Evolutionary conservation across 371 early-diverging fungal genomes (phyloP), one percentile per base, ranked within the genome.

Genomic region (Mortierella sp.): DNA sequence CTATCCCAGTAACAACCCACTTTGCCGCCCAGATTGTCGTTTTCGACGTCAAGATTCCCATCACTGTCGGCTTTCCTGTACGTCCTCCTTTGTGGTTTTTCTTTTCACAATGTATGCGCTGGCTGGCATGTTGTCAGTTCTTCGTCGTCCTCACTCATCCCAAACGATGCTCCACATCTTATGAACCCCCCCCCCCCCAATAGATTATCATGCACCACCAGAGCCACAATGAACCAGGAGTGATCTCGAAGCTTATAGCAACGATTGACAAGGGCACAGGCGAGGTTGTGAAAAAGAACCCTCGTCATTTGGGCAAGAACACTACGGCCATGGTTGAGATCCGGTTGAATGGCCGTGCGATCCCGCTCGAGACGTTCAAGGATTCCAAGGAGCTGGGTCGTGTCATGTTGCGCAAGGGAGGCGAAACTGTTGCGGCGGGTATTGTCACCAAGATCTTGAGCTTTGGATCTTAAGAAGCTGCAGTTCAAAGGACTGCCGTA

Each of bases 371-470:
- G 82, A 89, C 94, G 6, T 97, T 95, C 82, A 92, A 93, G 73
- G 94, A 94, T 26, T 94, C 92, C 48, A 96, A 97, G 87, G 96
- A 97, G 31, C 87, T 98, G 54, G 98, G 98, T 1, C 91, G 99
- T 24, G 89, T 99, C 76, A 95, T 95, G 92, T 88, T 99, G 71
- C 92, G 98, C 64, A 93, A 93, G 78, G 95, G 93, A 31, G 95
- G 96, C 28, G 93, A 95, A 75, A 97, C 98, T 0, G 93, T 98
- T 19, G 98, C 98, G 10, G 98, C 97, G 11, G 99, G 99, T 21
- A 94, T 98, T 57, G 96, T 96, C 5, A 92, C 79, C 34, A 86
- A 91, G 87, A 90, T 91, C 71, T 79, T 90, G 74, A 87, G 88
- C 13, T 91, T 87, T 88, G 91, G 90, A 19, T 83, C 83, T 61